Base-by-base conservation (phyloP, 2,329 filamentous ascomycete genomes). In the Dactylonectria estremocensis region DNA sequence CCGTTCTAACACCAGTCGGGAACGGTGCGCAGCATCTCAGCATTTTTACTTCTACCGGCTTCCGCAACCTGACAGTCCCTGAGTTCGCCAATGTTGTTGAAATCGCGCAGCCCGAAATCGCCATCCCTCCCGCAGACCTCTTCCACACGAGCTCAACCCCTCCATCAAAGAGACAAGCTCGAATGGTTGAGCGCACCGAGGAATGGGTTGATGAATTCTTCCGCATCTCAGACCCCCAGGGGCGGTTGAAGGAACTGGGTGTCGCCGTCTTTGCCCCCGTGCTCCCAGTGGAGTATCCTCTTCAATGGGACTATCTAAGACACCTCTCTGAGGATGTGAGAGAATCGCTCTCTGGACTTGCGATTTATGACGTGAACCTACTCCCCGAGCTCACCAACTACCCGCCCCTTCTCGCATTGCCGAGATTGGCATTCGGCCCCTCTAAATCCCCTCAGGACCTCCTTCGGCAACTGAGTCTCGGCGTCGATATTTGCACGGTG, bases 181-280 rank as follows among this genome's bases (percentile, higher is more conserved):
- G 93, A 76, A 98, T 97, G 91, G 91, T 90, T 24, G 94, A 96
- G 76, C 88, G 95, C 64, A 97, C 94, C 1, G 92, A 96, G 77
- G 87, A 89, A 43, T 98, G 95, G 94, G 84, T 95, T 18, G 88
- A 89, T 24, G 88, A 92, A 69, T 89, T 94, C 57, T 84, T 95
- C 40, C 77, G 78, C 20, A 71, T 76, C n/a, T 70, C 76, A 11
- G 72, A 74, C 53, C 71, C 69, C 28, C 74, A 76, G 18, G 74
- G 77, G 20, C 76, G 66, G 13, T 66, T 74, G 14, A 74, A 76
- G 7, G 76, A 74, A 14, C 54, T 74, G 5, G 78, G 70, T 1
- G 79, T 83, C 28, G 80, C 84, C 3, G 81, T 92, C 70, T 89
- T 92, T 80, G 86, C 91, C 3, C 89, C 91, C 0, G 84, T 97